Percentiles rank a stretch among this genome's conserved stretches.
Evolutionary conservation across 345 rosid species (phyloP).

Genomic region (Eucalyptus erythrocorys): DNA sequence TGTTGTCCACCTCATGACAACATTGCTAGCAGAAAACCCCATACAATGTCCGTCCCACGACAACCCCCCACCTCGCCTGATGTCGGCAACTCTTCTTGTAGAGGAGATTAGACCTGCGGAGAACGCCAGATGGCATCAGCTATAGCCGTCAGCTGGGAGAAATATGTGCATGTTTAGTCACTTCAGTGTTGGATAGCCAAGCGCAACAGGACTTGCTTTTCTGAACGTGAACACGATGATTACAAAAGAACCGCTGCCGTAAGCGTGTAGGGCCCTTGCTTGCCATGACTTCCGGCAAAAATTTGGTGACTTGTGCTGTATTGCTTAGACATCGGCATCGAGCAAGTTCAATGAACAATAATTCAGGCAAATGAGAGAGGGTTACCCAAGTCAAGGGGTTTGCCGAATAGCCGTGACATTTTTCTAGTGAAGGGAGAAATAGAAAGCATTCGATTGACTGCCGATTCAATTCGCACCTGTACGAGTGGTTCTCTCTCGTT

Average conservation of each 20-base stretch:
- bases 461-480: background rate
- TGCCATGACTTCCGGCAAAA: background rate
- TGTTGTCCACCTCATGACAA: background rate
- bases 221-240: background rate
- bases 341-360: background rate
- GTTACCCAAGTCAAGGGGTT: background rate
- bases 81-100: background rate
- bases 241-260: background rate
- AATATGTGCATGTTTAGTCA: background rate
- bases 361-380: background rate
- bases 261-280: background rate
- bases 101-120: background rate
- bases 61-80: background rate
- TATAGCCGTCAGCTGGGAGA: background rate
- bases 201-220: background rate
- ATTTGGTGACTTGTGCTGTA: background rate
- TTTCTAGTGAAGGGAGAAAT: background rate
- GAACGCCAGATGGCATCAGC: background rate
- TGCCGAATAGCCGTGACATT: background rate
- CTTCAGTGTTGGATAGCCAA: background rate
- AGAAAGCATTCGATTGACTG: background rate
- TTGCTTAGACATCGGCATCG: background rate
- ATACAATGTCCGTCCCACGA: background rate
- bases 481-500: background rate
- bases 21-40: background rate